These are phyloP conservation scores for Odonthalia washingtoniensis DNA, from an alignment of 31 red algal species.

Conservation along the genomic window DNA sequence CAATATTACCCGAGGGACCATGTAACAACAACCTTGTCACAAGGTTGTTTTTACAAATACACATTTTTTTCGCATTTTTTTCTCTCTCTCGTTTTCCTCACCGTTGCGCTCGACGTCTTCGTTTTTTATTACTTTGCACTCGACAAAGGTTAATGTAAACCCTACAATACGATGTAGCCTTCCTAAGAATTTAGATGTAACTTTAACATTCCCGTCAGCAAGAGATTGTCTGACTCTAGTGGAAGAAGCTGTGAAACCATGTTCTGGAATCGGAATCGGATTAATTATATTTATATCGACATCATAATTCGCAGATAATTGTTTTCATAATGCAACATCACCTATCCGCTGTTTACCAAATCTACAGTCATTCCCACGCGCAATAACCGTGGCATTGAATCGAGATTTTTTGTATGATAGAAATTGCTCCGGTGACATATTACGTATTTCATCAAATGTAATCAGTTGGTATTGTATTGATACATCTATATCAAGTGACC, in stretches of 20 bases:
- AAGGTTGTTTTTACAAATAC: too few relatives aligned
- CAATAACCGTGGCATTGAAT: conserved; percentile 68
- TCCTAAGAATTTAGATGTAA: conserved; percentile 56
- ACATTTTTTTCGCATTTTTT: too few relatives aligned
- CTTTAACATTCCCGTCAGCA: conserved; percentile 49
- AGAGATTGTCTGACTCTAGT: conserved; percentile 62
- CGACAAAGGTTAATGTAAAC: too few relatives aligned
- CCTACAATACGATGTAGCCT: too few relatives aligned
- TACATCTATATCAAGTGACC: conserved; percentile 28
- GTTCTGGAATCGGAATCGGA: conserved; percentile 27
- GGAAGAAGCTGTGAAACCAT: conserved; percentile 42
- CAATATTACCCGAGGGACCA: too few relatives aligned
- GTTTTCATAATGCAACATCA: conserved; percentile 60
- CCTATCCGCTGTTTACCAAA: conserved; percentile 75
- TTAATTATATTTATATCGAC: conserved; percentile 39
- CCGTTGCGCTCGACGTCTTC: too few relatives aligned
- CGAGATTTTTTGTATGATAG: conserved; percentile 29
- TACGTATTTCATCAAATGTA: conserved; percentile 71
- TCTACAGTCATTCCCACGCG: conserved; percentile 82
- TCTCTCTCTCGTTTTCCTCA: too few relatives aligned
- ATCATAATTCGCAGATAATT: conserved; percentile 18
- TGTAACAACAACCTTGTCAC: too few relatives aligned
- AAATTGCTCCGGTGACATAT: conserved; percentile 72
- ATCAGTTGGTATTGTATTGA: conserved; percentile 37
- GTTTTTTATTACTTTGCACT: too few relatives aligned